phyloP scores from a whole-genome alignment of 441 rosid genomes.

The Capsella rubella region DNA sequence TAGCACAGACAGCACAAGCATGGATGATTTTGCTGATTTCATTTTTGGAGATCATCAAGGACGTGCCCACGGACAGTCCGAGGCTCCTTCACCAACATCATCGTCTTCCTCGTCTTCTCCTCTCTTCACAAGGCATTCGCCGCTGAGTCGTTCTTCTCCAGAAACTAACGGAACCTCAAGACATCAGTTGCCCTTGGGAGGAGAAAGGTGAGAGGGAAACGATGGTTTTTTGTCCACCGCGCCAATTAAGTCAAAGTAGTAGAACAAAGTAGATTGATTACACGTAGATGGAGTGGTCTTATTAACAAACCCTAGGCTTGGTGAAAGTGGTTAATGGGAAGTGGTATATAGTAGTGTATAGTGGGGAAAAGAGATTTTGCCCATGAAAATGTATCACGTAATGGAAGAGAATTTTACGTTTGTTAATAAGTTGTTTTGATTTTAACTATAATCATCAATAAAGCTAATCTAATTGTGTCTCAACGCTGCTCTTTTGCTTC shows the following conservation, averaged over 20 bases:
- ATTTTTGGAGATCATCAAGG: constrained; percentile 64
- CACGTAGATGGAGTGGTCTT: constrained; percentile 50
- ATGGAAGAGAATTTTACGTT: constrained; percentile 5
- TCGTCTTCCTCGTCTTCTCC: constrained; percentile 74
- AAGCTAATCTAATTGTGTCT: constrained; percentile 24
- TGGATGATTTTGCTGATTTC: constrained; percentile 80
- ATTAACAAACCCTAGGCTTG: constrained; percentile 40
- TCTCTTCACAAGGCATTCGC: constrained; percentile 52
- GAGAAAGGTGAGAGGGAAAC: constrained; percentile 44
- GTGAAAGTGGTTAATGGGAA: constrained; percentile 26
- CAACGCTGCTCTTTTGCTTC: background rate
- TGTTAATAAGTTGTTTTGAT: constrained; percentile 41
- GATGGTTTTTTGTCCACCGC: constrained; percentile 54
- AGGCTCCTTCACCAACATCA: constrained; percentile 61
- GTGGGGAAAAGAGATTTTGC: constrained; percentile 44
- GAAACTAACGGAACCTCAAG: constrained; percentile 44
- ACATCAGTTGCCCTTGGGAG: constrained; percentile 35
- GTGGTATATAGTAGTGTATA: constrained; percentile 47
- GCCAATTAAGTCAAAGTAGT: constrained; percentile 41
- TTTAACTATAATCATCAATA: constrained; percentile 18
- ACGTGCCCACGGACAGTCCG: constrained; percentile 57
- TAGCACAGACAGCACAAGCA: constrained; percentile 85
- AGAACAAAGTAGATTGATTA: constrained; percentile 44
- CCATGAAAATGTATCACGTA: constrained; percentile 41
- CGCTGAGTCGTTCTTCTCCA: constrained; percentile 44